These are phyloP conservation scores for Leccinum variicolor DNA, from an alignment of 768 basidiomycete species.

Conservation along the genomic window DNA sequence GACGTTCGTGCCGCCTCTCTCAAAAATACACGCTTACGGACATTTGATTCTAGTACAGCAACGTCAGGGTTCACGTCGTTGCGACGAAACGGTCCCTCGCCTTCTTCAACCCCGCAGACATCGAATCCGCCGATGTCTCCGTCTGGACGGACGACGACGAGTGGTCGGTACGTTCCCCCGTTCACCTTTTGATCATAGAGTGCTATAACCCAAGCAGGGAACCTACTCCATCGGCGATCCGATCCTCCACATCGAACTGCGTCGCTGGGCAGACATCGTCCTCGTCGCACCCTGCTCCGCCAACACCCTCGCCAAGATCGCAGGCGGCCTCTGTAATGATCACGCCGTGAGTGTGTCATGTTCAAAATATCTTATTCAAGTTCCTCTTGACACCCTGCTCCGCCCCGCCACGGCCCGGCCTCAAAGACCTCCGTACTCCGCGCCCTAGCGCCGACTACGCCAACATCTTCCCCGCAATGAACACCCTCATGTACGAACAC, in stretches of 20 bases:
- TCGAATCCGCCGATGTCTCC: neutral
- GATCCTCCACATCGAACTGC: slow-evolving; percentile 92
- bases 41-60: slow-evolving; percentile 49
- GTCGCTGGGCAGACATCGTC: slow-evolving; percentile 93
- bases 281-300: slow-evolving; percentile 95
- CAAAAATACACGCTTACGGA: neutral
- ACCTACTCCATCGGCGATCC: slow-evolving; percentile 81
- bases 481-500: slow-evolving; percentile 96
- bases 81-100: slow-evolving; percentile 74
- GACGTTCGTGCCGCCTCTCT: slow-evolving; percentile 33
- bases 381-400: too few relatives aligned
- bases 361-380: too few relatives aligned
- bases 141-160: neutral
- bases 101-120: slow-evolving; percentile 63
- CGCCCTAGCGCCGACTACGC: slow-evolving; percentile 78
- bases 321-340: slow-evolving; percentile 86
- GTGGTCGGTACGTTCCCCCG: neutral
- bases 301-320: slow-evolving; percentile 94
- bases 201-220: slow-evolving; percentile 38
- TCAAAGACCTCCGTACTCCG: slow-evolving; percentile 74
- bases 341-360: slow-evolving; percentile 50
- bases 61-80: slow-evolving; percentile 79
- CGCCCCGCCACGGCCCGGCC: neutral
- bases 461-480: slow-evolving; percentile 97
- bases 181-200: neutral